phyloP scores from a whole-genome alignment of 352 stramenopile species.

The Phytophthora megakarya region DNA sequence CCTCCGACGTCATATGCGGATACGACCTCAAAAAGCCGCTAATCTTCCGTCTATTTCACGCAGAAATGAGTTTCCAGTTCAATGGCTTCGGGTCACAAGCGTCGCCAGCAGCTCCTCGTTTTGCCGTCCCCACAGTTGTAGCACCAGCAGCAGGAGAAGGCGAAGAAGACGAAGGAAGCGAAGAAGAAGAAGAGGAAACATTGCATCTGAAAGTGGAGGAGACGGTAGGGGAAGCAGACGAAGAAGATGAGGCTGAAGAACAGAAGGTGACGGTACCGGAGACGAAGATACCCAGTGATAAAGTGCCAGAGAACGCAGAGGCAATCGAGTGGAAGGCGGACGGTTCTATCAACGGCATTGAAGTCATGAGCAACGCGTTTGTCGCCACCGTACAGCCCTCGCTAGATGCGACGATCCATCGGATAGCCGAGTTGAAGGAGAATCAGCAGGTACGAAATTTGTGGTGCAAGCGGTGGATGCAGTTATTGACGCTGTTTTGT shows the following conservation, averaged over 20 bases:
- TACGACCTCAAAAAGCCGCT: neutral
- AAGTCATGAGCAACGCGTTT: constrained; percentile 62
- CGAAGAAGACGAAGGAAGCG: constrained; percentile 39
- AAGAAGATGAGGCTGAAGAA: constrained; percentile 22
- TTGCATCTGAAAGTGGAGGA: constrained; percentile 9
- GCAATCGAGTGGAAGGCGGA: constrained; percentile 50
- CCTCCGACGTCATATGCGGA: neutral
- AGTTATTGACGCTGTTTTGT: constrained; percentile 7
- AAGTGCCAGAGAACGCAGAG: constrained; percentile 10
- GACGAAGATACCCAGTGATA: neutral
- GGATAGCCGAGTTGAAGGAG: constrained; percentile 72
- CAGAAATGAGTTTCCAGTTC: constrained; percentile 65
- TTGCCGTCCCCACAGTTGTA: constrained; percentile 34
- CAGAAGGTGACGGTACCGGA: constrained; percentile 15
- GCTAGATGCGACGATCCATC: constrained; percentile 67
- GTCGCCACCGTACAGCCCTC: constrained; percentile 60
- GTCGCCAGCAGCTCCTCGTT: constrained; percentile 31
- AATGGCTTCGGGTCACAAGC: constrained; percentile 37
- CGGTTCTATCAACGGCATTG: constrained; percentile 46
- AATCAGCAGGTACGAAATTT: constrained; percentile 37
- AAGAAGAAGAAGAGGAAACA: constrained; percentile 36
- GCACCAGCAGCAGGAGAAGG: constrained; percentile 18
- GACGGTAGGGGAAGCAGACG: constrained; percentile 20
- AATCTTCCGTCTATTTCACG: neutral
- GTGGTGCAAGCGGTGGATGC: neutral